Percentiles rank a stretch among this genome's conserved stretches.
Evolutionary conservation across 73 alveolate genomes (phyloP).

Genomic region (Diophrys sp.): DNA sequence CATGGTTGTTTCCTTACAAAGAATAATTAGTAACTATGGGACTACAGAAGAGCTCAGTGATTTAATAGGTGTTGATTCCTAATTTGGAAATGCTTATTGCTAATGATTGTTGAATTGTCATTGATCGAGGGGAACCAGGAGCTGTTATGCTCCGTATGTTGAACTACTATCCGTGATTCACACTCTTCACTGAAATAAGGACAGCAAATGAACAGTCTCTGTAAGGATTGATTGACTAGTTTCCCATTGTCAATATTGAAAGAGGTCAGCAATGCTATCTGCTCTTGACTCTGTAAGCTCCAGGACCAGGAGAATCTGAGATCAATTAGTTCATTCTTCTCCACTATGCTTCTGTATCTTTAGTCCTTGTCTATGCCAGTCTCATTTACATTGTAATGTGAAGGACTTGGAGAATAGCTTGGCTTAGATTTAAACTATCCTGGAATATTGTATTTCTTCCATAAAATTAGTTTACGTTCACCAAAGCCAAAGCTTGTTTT

Average conservation of each 20-base stretch:
- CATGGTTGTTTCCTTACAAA: too few species aligned
- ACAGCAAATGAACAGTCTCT: not conserved
- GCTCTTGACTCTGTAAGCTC: not conserved
- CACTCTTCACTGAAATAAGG: not conserved
- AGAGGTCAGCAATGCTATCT: not conserved
- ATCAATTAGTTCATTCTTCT: too few species aligned
- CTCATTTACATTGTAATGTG: not conserved
- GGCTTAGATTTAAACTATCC: not conserved
- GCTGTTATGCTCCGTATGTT: too few species aligned
- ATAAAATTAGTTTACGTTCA: not conserved
- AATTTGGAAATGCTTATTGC: too few species aligned
- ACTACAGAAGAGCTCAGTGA: too few species aligned
- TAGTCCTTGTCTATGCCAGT: not conserved
- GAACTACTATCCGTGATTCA: not conserved
- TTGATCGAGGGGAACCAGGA: too few species aligned
- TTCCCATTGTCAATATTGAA: not conserved
- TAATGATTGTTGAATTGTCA: too few species aligned
- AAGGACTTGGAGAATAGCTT: not conserved
- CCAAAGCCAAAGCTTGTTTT: not conserved
- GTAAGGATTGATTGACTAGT: not conserved
- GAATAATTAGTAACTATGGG: too few species aligned
- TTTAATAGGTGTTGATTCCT: too few species aligned
- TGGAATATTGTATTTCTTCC: not conserved
- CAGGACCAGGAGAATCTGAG: not conserved
- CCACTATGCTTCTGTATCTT: not conserved